Conservation (phyloP, 2,329 filamentous ascomycete genomes). For the Ambrosiella cleistominuta region DNA sequence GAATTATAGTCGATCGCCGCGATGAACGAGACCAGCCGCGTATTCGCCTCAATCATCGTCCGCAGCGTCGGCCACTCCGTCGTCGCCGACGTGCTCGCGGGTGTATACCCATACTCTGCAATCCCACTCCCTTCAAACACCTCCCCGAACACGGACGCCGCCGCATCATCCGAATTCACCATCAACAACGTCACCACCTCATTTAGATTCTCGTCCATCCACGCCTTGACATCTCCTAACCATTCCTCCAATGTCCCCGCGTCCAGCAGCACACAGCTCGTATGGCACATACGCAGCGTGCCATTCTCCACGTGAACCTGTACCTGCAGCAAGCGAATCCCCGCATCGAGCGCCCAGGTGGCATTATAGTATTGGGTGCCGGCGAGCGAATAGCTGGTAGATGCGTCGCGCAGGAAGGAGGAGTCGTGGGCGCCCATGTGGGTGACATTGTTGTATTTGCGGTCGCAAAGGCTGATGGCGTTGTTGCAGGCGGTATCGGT, state of each 20-base stretch:
- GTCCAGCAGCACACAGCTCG: slow-evolving; percentile 48
- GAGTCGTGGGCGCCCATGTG: slow-evolving; percentile 63
- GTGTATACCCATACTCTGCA: slow-evolving; percentile 41
- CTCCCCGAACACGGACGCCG: slow-evolving; percentile 34
- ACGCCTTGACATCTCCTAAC: slow-evolving; percentile 45
- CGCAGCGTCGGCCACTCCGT: slow-evolving; percentile 54
- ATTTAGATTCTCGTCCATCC: slow-evolving; percentile 52
- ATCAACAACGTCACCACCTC: slow-evolving; percentile 61
- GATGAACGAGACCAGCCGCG: slow-evolving; percentile 52
- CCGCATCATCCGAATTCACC: slow-evolving; percentile 48
- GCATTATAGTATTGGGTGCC: slow-evolving; percentile 63
- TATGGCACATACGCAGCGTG: slow-evolving; percentile 53
- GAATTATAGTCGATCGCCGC: slow-evolving; percentile 31
- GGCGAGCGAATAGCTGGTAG: slow-evolving; percentile 41
- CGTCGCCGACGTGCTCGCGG: slow-evolving; percentile 26
- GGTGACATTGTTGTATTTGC: slow-evolving; percentile 57
- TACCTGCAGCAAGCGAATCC: slow-evolving; percentile 51
- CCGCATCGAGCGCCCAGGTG: slow-evolving; percentile 50
- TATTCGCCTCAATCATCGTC: slow-evolving; percentile 45
- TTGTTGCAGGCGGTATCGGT: slow-evolving; percentile 51
- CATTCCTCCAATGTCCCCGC: slow-evolving; percentile 47
- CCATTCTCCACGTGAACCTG: slow-evolving; percentile 36
- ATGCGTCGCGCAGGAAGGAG: slow-evolving; percentile 49
- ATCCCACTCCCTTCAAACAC: slow-evolving; percentile 43
- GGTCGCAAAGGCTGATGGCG: slow-evolving; percentile 53